These are phyloP conservation scores for Wickerhamomyces chaumierensis DNA, from an alignment of 805 yeast genomes.

Conservation along the genomic window DNA sequence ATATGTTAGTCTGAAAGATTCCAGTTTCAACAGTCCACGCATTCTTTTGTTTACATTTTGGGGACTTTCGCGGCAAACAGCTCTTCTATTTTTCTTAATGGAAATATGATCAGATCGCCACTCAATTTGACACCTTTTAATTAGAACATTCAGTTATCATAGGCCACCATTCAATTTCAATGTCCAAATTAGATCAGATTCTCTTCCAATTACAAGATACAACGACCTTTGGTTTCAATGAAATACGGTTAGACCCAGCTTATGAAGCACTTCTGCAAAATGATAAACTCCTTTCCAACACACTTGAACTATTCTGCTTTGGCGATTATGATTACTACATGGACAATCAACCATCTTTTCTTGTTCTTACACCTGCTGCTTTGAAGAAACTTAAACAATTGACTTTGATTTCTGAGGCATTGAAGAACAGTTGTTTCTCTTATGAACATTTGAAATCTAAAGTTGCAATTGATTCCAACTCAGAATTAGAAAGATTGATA, in stretches of 20 bases:
- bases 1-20: no score
- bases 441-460: conserved; percentile 8
- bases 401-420: conserved; percentile 11
- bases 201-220: conserved; percentile 8
- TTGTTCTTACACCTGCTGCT: conserved; percentile 8
- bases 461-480: conserved; percentile 2
- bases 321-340: conserved; percentile 13
- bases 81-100: no score
- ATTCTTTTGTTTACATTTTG: neutral
- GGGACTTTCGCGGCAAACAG: no score
- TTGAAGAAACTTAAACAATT: conserved; percentile 14
- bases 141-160: no score
- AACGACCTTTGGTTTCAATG: conserved; percentile 15
- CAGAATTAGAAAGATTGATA: conserved; percentile 12
- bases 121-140: no score
- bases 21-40: no score
- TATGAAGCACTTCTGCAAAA: conserved; percentile 1
- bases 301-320: conserved; percentile 17
- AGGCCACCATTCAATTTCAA: no score
- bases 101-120: no score
- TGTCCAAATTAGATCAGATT: no score
- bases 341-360: conserved; percentile 3
- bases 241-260: conserved; percentile 7
- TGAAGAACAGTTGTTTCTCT: conserved; percentile 8
- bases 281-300: conserved; percentile 8